These are phyloP conservation scores for Calonectria hongkongensis DNA, from an alignment of 2,329 filamentous ascomycete genomes.

Conservation along the genomic window DNA sequence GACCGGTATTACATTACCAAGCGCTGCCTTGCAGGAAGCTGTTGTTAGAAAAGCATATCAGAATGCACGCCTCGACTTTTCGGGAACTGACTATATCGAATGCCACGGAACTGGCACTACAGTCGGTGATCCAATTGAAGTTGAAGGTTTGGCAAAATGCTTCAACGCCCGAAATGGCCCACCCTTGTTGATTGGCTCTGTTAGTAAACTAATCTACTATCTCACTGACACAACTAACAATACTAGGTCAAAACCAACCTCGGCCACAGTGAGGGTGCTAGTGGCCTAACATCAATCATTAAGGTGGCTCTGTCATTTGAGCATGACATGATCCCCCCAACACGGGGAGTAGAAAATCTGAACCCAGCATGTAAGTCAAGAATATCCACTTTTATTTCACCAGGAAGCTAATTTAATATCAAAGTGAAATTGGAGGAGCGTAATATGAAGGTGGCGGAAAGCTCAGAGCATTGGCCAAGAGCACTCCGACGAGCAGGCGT, in stretches of 20 bases:
- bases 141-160: slow-evolving; percentile 32
- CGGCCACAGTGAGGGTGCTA: background rate
- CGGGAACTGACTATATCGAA: slow-evolving; percentile 48
- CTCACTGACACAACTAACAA: background rate
- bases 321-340: slow-evolving; percentile 1
- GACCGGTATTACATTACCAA: slow-evolving; percentile 50
- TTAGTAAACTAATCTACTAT: background rate
- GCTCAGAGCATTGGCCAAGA: slow-evolving; percentile 5
- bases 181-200: slow-evolving; percentile 7
- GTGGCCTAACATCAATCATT: slow-evolving; percentile 13
- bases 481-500: slow-evolving; percentile 3
- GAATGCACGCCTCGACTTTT: slow-evolving; percentile 40
- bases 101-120: slow-evolving; percentile 60
- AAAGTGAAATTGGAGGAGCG: background rate
- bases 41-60: slow-evolving; percentile 44
- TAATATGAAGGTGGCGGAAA: slow-evolving; percentile 1
- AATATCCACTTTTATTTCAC: background rate
- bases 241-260: slow-evolving; percentile 8
- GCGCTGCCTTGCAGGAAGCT: slow-evolving; percentile 44
- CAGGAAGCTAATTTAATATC: background rate
- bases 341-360: background rate
- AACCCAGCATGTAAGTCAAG: background rate
- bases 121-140: slow-evolving; percentile 64
- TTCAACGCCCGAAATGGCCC: background rate
- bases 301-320: slow-evolving; percentile 13